These are phyloP conservation scores for Tetracladium maxilliforme DNA, from an alignment of 2,329 filamentous ascomycete species.

Conservation along the genomic window DNA sequence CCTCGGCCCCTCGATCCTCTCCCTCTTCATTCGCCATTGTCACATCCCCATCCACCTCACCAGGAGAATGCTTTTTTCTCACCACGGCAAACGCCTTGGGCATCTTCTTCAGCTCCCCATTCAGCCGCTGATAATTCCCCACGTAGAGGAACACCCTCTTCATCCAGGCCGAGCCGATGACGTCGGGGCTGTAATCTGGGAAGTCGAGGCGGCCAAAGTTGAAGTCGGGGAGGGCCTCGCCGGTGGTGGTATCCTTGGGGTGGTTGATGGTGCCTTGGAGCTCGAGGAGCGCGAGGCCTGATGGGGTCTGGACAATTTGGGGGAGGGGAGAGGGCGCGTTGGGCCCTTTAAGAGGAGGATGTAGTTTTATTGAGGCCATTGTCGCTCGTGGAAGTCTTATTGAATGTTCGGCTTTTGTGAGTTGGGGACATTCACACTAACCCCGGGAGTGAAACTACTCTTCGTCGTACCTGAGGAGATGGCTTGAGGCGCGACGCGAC, in stretches of 20 bases:
- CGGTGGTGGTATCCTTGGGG: constrained; percentile 25
- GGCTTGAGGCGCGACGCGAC: too few relatives aligned
- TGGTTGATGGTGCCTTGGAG: constrained; percentile 85
- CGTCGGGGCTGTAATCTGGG: constrained; percentile 51
- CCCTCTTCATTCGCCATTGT: constrained; percentile 6
- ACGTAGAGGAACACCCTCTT: constrained; percentile 80
- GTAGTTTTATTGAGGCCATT: constrained; percentile 1
- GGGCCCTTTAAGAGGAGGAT: too few relatives aligned
- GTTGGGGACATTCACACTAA: too few relatives aligned
- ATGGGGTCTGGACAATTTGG: constrained; percentile 71
- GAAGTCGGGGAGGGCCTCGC: constrained; percentile 21
- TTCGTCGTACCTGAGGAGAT: too few relatives aligned
- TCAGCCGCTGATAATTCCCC: constrained; percentile 76
- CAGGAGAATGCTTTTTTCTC: constrained; percentile 28
- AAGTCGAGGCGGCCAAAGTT: constrained; percentile 64
- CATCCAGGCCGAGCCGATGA: constrained; percentile 63
- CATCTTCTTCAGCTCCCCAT: constrained; percentile 81
- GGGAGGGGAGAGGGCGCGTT: too few relatives aligned
- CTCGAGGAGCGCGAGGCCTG: constrained; percentile 79
- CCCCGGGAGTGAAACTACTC: too few relatives aligned
- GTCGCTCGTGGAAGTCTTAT: too few relatives aligned
- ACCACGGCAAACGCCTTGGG: constrained; percentile 68
- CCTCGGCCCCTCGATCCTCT: too few relatives aligned
- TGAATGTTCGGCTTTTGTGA: too few relatives aligned
- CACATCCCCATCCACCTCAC: constrained; percentile 3